Conservation (phyloP, 192 early-diverging fungal genomes). For the Podochytrium sp. region DNA sequence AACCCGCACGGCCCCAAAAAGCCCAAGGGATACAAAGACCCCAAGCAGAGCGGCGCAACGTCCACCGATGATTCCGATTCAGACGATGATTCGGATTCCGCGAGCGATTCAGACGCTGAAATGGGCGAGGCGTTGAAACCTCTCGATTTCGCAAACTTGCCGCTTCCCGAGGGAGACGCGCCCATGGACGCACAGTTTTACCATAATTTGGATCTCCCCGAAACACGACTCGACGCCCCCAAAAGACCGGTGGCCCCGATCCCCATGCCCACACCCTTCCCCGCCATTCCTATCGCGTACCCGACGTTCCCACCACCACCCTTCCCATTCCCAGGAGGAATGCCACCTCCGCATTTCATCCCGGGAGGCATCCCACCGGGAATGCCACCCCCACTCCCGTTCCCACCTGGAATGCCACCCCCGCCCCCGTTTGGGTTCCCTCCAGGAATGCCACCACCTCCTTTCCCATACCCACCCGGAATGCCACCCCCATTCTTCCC, state of each 20-base stretch:
- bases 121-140: not conserved
- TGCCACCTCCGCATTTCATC: not conserved
- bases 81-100: slow-evolving; percentile 22
- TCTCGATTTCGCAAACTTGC: slow-evolving; percentile 25
- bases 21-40: slow-evolving; percentile 5
- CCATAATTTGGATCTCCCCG: slow-evolving; percentile 46
- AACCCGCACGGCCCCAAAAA: slow-evolving; percentile 52
- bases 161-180: slow-evolving; percentile 35
- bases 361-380: slow-evolving; percentile 27
- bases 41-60: too few relatives aligned
- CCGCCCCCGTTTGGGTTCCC: slow-evolving; percentile 45
- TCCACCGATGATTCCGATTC: not conserved
- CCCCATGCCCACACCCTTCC: slow-evolving; percentile 34
- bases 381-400: slow-evolving; percentile 23
- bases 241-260: not conserved
- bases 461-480: slow-evolving; percentile 14
- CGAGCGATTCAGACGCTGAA: slow-evolving; percentile 25
- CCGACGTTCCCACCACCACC: slow-evolving; percentile 40
- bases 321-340: slow-evolving; percentile 28
- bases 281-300: slow-evolving; percentile 6
- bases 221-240: slow-evolving; percentile 31
- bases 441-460: slow-evolving; percentile 27
- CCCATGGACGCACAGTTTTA: slow-evolving; percentile 48
- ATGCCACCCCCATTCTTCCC: slow-evolving; percentile 4
- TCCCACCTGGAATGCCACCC: slow-evolving; percentile 6